phyloP scores from a whole-genome alignment of 1,139 yeast genomes.

The Pichia sp. region DNA sequence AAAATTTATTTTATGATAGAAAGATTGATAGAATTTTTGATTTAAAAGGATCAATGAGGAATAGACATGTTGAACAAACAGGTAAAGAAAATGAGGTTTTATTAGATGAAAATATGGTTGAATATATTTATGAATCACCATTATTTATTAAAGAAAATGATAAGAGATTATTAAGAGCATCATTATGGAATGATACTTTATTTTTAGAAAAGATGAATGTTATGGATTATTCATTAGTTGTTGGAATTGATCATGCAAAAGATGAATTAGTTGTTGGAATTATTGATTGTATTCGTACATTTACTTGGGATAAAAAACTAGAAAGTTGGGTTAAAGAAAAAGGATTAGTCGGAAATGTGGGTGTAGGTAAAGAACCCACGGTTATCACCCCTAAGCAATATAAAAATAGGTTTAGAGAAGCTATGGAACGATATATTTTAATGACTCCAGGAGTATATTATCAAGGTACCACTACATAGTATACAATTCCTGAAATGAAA shows the following conservation, averaged over 20 bases:
- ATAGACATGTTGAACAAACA: constrained; percentile 93
- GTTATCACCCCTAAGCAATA: constrained; percentile 96
- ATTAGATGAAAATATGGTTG: constrained; percentile 96
- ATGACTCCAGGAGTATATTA: constrained; percentile 93
- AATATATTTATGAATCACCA: constrained; percentile 93
- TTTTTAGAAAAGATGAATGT: constrained; percentile 96
- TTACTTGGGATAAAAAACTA: constrained; percentile 97
- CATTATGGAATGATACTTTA: constrained; percentile 90
- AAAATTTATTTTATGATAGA: constrained; percentile 81
- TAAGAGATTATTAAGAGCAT: constrained; percentile 76
- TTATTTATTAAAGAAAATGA: constrained; percentile 90
- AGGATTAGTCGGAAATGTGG: constrained; percentile 77
- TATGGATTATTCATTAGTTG: constrained; percentile 95
- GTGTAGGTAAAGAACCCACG: constrained; percentile 90
- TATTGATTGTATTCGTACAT: constrained; percentile 90
- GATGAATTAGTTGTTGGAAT: constrained; percentile 83
- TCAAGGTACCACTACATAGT: constrained; percentile 18
- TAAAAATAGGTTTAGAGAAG: constrained; percentile 88
- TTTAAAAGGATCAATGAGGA: constrained; percentile 95
- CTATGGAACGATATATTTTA: constrained; percentile 91
- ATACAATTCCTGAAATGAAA: no score
- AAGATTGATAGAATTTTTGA: constrained; percentile 87
- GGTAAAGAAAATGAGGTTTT: constrained; percentile 94
- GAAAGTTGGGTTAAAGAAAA: constrained; percentile 98
- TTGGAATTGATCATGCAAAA: constrained; percentile 76